Conservation (phyloP, 2,329 filamentous ascomycete species). For the Hortaea sp. region DNA sequence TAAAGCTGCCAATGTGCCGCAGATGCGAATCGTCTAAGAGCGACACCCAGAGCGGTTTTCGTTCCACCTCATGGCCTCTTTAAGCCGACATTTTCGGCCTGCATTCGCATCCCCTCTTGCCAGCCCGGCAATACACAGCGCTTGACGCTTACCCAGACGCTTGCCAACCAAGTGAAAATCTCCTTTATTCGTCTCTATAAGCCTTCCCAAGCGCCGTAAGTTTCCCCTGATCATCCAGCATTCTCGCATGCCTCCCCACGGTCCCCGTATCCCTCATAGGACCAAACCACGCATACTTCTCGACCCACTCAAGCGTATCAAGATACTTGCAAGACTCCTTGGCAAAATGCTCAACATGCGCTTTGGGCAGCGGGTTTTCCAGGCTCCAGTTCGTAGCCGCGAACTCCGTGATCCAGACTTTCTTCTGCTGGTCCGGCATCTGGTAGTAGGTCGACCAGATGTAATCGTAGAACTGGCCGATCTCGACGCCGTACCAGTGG, state of each 20-base stretch:
- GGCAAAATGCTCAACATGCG: constrained; percentile 22
- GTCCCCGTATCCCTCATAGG: constrained; percentile 21
- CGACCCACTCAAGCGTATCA: constrained; percentile 24
- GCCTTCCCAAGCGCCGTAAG: constrained; percentile 21
- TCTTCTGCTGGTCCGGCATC: constrained; percentile 12
- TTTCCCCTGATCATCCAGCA: constrained; percentile 22
- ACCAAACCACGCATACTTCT: constrained; percentile 25
- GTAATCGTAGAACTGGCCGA: constrained; percentile 25
- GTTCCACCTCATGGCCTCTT: no score
- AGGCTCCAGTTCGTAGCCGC: constrained; percentile 22
- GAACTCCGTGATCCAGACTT: constrained; percentile 25
- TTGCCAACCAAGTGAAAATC: no score
- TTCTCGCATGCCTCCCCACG: constrained; percentile 21
- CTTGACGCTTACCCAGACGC: no score
- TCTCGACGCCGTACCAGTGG: constrained; percentile 22
- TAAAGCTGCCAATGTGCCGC: no score
- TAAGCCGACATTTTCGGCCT: no score
- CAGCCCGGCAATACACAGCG: no score
- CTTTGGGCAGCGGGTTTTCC: constrained; percentile 13
- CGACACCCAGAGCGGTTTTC: no score
- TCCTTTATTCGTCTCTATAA: constrained; percentile 19
- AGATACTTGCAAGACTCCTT: constrained; percentile 20
- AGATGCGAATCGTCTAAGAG: no score
- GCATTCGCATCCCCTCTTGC: no score
- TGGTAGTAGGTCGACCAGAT: constrained; percentile 20